Base-by-base conservation (phyloP, 352 stramenopile genomes). In the Peronospora belbahrii region DNA sequence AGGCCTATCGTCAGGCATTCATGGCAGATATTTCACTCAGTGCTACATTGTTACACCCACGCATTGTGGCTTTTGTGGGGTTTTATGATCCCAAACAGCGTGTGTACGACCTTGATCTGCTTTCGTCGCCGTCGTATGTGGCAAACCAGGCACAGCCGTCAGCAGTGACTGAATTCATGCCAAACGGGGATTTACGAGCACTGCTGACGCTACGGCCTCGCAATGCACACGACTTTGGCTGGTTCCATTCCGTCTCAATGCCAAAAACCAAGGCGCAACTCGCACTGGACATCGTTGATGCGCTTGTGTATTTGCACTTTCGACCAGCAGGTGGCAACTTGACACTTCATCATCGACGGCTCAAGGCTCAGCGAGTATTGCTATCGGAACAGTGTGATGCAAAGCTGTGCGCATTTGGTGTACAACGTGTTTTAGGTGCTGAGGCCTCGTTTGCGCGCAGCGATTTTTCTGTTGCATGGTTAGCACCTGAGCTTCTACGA, bases 341-440 rank as follows among this genome's bases (percentile, higher is more conserved):
- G 1, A 55, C 52, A 19, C 46, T 71, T 0, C 62, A 67, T 14
- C 58, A 53, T 25, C 51, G 30, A 19, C 55, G 76, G 19, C 56
- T 84, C 14, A 75, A 72, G 14, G 60, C 62, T 2, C 65, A 66
- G 20, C 52, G 70, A 3, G 67, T 84, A 14, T 14, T 81, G 8
- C 46, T 84, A 11, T 56, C 65, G 0, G 48, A 74, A 9, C 40
- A 58, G 7, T 82, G 55, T n/a, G 63, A 67, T 8, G 69, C 67
- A 10, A 84, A 84, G 37, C 46, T 84, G 9, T 75, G 65, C 24
- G 54, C 65, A 2, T 79, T 84, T 41, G 62, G 72, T 13, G 48
- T 73, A 10, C 52, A 31, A 9, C 46, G 67, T 14, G 42, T 42
- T 23, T 13, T 67, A 35, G 38, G 34, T 8, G 22, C 35, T 30